Evolutionary conservation across 768 basidiomycete species (phyloP).

Genomic region (Kwoniella mangroviensis): DNA sequence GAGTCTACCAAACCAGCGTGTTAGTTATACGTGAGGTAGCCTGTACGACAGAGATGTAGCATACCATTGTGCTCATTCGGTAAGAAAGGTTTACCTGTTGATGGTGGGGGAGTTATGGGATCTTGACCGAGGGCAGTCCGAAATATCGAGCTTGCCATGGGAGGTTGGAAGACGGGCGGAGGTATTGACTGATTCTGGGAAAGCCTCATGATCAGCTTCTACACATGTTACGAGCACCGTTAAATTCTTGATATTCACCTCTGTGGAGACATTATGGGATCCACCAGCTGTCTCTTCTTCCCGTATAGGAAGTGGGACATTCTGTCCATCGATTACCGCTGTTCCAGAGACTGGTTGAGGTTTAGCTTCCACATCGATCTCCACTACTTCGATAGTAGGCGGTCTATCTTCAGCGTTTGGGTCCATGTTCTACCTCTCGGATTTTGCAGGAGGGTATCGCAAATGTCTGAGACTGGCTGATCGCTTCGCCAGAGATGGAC

Average conservation of each 20-base stretch:
- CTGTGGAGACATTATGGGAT: too few species aligned
- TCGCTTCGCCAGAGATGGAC: too few species aligned
- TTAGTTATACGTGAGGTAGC: background rate
- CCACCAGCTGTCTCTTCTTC: background rate
- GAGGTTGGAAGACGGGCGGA: conserved; percentile 12
- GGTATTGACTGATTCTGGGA: background rate
- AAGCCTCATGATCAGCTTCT: too few species aligned
- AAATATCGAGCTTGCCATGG: conserved; percentile 42
- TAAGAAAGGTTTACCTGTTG: background rate
- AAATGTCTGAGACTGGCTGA: too few species aligned
- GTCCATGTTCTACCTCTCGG: conserved; percentile 31
- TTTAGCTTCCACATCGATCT: conserved; percentile 19
- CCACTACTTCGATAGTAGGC: conserved; percentile 27
- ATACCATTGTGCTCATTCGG: background rate
- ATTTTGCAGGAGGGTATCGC: background rate
- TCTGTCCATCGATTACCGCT: background rate
- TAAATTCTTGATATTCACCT: too few species aligned
- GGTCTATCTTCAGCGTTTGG: conserved; percentile 42
- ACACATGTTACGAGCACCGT: too few species aligned
- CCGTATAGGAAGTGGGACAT: background rate
- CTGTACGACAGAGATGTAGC: background rate
- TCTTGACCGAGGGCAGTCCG: conserved; percentile 21
- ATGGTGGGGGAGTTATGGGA: conserved; percentile 10
- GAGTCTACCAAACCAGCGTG: conserved; percentile 4
- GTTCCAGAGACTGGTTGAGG: background rate